Evolutionary conservation across 2,329 filamentous ascomycete genomes (phyloP).

Genomic region (Thermoascus crustaceus): DNA sequence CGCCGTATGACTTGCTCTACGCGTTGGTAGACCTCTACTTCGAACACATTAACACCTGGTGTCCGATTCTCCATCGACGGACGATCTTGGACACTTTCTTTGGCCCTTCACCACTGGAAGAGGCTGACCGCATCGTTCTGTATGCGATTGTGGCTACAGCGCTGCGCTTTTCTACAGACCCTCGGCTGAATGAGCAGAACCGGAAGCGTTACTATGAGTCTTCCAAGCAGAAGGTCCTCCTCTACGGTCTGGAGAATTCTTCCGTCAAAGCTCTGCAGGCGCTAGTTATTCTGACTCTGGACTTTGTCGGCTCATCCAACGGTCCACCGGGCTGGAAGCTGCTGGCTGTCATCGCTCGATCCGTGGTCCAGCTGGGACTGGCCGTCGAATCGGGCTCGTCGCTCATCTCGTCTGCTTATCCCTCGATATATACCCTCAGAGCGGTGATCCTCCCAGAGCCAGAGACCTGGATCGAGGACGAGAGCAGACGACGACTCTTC

Average conservation of each 20-base stretch:
- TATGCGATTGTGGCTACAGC: conserved; percentile 87
- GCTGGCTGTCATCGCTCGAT: conserved; percentile 77
- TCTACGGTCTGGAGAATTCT: conserved; percentile 83
- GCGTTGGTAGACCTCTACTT: conserved; percentile 68
- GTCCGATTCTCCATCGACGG: conserved; percentile 79
- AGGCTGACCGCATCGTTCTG: conserved; percentile 72
- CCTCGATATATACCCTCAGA: conserved; percentile 80
- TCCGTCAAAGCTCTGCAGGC: conserved; percentile 84
- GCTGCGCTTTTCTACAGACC: conserved; percentile 72
- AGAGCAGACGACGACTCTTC: conserved; percentile 73
- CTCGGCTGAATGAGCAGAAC: conserved; percentile 63
- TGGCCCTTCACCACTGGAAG: conserved; percentile 64
- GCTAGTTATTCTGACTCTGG: conserved; percentile 75
- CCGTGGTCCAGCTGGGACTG: conserved; percentile 78
- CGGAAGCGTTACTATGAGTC: conserved; percentile 67
- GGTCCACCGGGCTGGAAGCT: conserved; percentile 90
- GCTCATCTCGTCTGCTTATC: conserved; percentile 67
- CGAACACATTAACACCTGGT: conserved; percentile 75
- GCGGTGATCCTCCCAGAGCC: conserved; percentile 79
- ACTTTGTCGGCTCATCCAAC: conserved; percentile 78
- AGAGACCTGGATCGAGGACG: conserved; percentile 80
- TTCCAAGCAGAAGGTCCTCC: conserved; percentile 76
- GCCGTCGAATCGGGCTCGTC: conserved; percentile 75
- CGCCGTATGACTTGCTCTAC: conserved; percentile 67
- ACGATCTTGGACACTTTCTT: conserved; percentile 76